Base-by-base conservation (phyloP, 768 basidiomycete species). In the Amanita phalloides region DNA sequence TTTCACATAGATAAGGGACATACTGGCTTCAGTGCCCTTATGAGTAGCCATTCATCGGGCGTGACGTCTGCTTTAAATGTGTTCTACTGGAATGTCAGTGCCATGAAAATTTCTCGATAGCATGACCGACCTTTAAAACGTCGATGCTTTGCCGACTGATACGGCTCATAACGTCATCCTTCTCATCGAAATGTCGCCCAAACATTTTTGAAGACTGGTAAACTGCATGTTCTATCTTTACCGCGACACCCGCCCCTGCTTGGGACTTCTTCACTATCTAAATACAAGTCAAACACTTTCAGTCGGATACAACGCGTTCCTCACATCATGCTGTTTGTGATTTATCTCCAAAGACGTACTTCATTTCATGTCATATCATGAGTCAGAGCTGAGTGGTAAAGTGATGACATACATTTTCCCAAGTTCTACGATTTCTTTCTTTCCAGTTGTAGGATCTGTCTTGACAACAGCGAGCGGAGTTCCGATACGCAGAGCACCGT, bases 281-380 rank as follows among this genome's bases (percentile, higher is more conserved):
- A 17, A 45, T 50, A 48, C 32, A 47, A n/a, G 32, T 26, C 36
- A 20, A 46, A 46, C 33, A 45, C 51, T 36, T 26, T 45, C 28
- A 50, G 43, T 36, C 8, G 30, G 13, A 37, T 49, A 35, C 48
- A 21, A 26, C 9, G 20, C 32, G 49, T 26, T 44, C 58, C 79
- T 61, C 58, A 90, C 85, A 21, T 97, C 94, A 49, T 73, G 72
- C 2, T 82, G 66, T 65, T 95, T 96, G 72, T 98, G 94, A 64
- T 99, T 98, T 65, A 97, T 96, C 68, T 99, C 95, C 61, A 98
- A 71, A 3, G 92, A 96, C 0, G 96, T 93, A 55, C 94, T 96
- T 56, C 14, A 46, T 57, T 11, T 41, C 13, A 28, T 1, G 28
- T 6, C 3, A 11, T 51, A 51, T 54, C 37, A 41, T 55, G 11